Evolutionary conservation across 2,329 filamentous ascomycete species (phyloP), one percentile per base, ranked within the genome.

Genomic region (Akanthomyces muscarius): DNA sequence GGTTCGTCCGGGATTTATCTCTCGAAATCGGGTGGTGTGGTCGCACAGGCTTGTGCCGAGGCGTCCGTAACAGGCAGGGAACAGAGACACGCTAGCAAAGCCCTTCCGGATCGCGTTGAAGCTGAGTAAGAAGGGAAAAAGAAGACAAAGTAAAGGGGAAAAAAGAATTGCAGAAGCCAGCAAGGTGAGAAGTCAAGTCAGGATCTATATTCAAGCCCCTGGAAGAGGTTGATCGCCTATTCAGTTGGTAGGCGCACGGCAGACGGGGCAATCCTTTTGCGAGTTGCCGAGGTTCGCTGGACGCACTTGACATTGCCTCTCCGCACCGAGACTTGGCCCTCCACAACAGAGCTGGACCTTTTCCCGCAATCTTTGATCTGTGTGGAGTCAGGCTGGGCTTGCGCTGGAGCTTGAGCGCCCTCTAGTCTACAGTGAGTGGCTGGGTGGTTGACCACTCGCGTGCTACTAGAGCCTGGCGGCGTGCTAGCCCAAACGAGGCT

Each of bases 31-130:
- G 45, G 16, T 23, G 25, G 28, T 21, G 28, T 23, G 30, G 56
- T 59, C 42, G 38, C 58, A 45, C 57, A 33, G 18, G 57, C 23
- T 42, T 53, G 10, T 25, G 58, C 47, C 47, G 58, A 52, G 58
- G 48, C 18, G 38, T 47, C 33, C 30, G 44, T 25, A 42, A 50
- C 10, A 25, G 21, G 44, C 33, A 59, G 13, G 44, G 28, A 50
- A 30, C 33, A 38, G 33, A 23, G 42, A 55, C 42, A 21, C 38
- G 10, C 36, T 55, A 44, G n/a, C 16, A 30, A 8, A 13, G 38
- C 7, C 21, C 36, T 54, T 42, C 8, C 18, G 6, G 33, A 11
- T 25, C 36, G 4, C 5, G 38, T 14, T 14, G 23, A 23, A 16
- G 53, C 53, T 55, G 38, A 55, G 53, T 55, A 21, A 55, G 53